Evolutionary conservation across 164 flowering plant species (phyloP), one percentile per base, ranked within the genome.

Genomic region (Vitis rupestris): DNA sequence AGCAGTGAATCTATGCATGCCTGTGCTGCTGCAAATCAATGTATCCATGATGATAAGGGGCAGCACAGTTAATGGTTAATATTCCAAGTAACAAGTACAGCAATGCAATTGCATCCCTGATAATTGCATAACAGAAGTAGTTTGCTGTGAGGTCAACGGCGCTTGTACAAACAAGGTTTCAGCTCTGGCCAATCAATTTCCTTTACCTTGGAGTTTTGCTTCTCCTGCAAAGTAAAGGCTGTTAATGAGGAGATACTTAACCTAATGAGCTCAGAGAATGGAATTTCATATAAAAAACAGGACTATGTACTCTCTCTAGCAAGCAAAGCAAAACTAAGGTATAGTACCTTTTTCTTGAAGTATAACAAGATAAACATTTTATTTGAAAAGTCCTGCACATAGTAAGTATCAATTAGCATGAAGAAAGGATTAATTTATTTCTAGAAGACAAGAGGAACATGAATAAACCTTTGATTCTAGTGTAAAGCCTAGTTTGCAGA

Each of bases 131-230:
- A 0, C 11, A 17, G 30, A 5, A 29, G 47, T 10, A n/a, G 16
- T 54, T 10, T 29, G 66, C 2, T 12, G 23, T 17, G 17, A 8
- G 56, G 19, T 90, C 81, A 94, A 1, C 97, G 94, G 13, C 94
- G 94, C 74, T 92, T 94, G 79, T 94, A 94, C 37, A 94, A 30
- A 78, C 99, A 94, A 54, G 97, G 91, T 81, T 94, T 92, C 75
- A 92, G 78, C 74, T 88, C 86, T 3, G 99, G 98, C 98, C 99
- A 94, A 51, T 81, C 72, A 48, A 92, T 86, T 37, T 80, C 81
- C 67, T 80, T 84, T 31, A 10, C 54, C 68, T 65, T 74, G 12
- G 72, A 50, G 54, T 50, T 81, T 48, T 67, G 77, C 76, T 84
- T 76, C 51, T 84, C 88, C 94, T 91, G 72, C 69, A 70, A 30